These are phyloP conservation scores for Aspergillus floridensis DNA, from an alignment of 2,329 filamentous ascomycete genomes.

Conservation along the genomic window DNA sequence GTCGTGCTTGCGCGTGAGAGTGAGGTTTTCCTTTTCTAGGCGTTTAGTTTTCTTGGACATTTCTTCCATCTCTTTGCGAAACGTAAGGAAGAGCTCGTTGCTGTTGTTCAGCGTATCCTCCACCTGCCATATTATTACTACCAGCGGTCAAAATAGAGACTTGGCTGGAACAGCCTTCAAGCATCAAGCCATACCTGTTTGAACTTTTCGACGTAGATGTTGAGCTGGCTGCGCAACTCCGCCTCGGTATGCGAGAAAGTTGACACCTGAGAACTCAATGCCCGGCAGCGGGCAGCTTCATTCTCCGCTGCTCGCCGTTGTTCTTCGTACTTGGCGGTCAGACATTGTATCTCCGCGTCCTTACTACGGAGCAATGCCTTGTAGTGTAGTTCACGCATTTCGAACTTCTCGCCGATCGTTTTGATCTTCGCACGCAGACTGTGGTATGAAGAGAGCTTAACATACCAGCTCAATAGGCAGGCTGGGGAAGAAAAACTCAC, in stretches of 20 bases:
- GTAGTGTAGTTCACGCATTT: conserved; percentile 91
- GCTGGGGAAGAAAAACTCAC: conserved; percentile 51
- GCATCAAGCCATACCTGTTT: conserved; percentile 73
- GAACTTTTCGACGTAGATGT: conserved; percentile 98
- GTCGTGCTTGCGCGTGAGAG: conserved; percentile 87
- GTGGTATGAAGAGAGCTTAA: conserved; percentile 18
- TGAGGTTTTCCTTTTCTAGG: conserved; percentile 93
- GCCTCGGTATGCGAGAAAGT: conserved; percentile 96
- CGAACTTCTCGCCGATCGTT: conserved; percentile 94
- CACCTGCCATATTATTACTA: conserved; percentile 66
- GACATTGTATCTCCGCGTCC: conserved; percentile 90
- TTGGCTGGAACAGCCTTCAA: conserved; percentile 16
- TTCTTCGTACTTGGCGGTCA: conserved; percentile 82
- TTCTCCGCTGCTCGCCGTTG: conserved; percentile 84
- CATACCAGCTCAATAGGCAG: conserved; percentile 5
- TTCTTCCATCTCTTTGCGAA: conserved; percentile 98
- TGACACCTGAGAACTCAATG: conserved; percentile 85
- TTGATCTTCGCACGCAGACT: conserved; percentile 73
- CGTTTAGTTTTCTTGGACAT: conserved; percentile 99
- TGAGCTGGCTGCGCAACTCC: conserved; percentile 89
- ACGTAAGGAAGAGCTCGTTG: conserved; percentile 94
- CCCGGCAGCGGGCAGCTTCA: conserved; percentile 75
- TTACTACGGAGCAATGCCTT: conserved; percentile 89
- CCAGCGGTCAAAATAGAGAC: conserved; percentile 21
- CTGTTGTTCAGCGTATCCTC: conserved; percentile 98